Evolutionary conservation across 2,329 filamentous ascomycete genomes (phyloP).

Genomic region (Ilyonectria mors-panacis): DNA sequence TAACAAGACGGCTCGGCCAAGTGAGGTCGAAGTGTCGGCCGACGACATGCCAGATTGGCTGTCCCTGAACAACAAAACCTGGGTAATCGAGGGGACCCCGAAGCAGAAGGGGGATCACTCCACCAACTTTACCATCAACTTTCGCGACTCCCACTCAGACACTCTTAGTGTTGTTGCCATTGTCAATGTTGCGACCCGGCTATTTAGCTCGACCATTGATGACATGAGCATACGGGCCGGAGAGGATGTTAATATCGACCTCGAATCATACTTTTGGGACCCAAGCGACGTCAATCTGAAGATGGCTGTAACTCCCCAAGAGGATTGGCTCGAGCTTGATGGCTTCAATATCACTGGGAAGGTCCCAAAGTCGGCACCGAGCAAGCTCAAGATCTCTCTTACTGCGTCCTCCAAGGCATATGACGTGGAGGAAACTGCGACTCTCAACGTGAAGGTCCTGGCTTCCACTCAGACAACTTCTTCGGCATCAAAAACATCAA

Average conservation of each 20-base stretch:
- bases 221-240: slow-evolving; percentile 59
- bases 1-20: slow-evolving; percentile 62
- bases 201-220: slow-evolving; percentile 60
- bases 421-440: slow-evolving; percentile 54
- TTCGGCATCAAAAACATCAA: slow-evolving; percentile 35
- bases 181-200: slow-evolving; percentile 53
- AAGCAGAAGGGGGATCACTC: slow-evolving; percentile 68
- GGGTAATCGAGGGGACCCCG: slow-evolving; percentile 76
- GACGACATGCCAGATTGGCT: slow-evolving; percentile 78
- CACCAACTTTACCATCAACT: slow-evolving; percentile 74
- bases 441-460: slow-evolving; percentile 55
- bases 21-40: slow-evolving; percentile 67
- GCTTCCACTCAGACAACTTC: slow-evolving; percentile 44
- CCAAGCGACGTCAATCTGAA: slow-evolving; percentile 56
- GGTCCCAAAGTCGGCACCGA: slow-evolving; percentile 54
- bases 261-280: slow-evolving; percentile 59
- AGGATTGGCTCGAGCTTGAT: slow-evolving; percentile 62
- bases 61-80: slow-evolving; percentile 72
- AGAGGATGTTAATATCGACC: slow-evolving; percentile 58
- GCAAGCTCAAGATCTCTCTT: slow-evolving; percentile 52
- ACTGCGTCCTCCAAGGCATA: slow-evolving; percentile 53
- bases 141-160: slow-evolving; percentile 72
- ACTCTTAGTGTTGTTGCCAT: slow-evolving; percentile 68
- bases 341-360: slow-evolving; percentile 58
- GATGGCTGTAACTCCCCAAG: slow-evolving; percentile 53